A percentile compares a stretch with the other conserved stretches of the same genome.
phyloP scores from a whole-genome alignment of 768 basidiomycete species.

The Cyclocybe cylindracea region DNA sequence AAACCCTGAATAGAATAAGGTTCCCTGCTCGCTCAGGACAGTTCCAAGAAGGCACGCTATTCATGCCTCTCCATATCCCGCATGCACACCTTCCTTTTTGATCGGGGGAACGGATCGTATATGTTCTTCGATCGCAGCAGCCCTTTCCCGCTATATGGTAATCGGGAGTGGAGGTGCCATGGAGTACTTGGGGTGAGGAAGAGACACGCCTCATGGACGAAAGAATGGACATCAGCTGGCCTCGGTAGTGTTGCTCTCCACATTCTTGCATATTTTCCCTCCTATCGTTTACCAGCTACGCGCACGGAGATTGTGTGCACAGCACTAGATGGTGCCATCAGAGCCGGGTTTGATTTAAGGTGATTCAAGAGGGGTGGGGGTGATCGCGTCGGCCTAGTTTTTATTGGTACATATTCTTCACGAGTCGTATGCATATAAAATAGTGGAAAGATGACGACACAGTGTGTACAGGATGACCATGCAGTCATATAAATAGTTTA shows the following conservation, averaged over 20 bases:
- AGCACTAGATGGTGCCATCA: too few relatives aligned
- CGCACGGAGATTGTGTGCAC: constrained; percentile 19
- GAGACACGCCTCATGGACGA: constrained; percentile 13
- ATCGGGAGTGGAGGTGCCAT: not conserved
- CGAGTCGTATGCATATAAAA: too few relatives aligned
- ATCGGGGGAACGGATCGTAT: not conserved
- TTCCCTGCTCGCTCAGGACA: constrained; percentile 1
- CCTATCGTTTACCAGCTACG: constrained; percentile 8
- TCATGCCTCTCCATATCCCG: not conserved
- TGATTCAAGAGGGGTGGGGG: too few relatives aligned
- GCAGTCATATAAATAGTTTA: too few relatives aligned
- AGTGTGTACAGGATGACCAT: too few relatives aligned
- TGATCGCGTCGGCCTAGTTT: too few relatives aligned
- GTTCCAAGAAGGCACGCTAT: not conserved
- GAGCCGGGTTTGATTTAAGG: too few relatives aligned
- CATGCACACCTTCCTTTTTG: constrained; percentile 1
- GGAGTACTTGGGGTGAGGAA: constrained; percentile 16
- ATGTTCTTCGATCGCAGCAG: constrained; percentile 13
- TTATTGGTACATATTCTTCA: too few relatives aligned
- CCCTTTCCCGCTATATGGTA: constrained; percentile 7
- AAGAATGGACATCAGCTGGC: constrained; percentile 1
- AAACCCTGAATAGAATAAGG: not conserved
- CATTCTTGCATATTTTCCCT: not conserved
- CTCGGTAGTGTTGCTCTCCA: constrained; percentile 2
- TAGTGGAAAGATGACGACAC: too few relatives aligned